A percentile compares a stretch with the other conserved stretches of the same genome.
Evolutionary conservation across 2,329 filamentous ascomycete species (phyloP).

Genomic region (Paecilomyces dactylethromorphus): DNA sequence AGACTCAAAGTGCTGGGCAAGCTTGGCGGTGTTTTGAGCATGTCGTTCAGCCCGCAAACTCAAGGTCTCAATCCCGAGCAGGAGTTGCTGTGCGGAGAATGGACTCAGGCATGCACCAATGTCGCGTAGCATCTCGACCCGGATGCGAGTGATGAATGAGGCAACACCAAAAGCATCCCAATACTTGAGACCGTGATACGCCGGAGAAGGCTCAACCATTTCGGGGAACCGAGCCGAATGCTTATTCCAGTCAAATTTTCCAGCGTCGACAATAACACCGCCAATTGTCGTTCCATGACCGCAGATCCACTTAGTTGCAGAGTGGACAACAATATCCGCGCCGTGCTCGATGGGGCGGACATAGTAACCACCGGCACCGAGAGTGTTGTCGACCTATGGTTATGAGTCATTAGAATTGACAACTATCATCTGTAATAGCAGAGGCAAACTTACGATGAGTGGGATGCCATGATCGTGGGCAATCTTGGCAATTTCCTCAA

Average conservation of each 20-base stretch:
- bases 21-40: constrained; percentile 64
- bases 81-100: constrained; percentile 76
- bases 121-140: constrained; percentile 75
- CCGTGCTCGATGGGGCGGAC: constrained; percentile 76
- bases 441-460: too few relatives aligned
- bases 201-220: constrained; percentile 72
- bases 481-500: constrained; percentile 71
- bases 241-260: constrained; percentile 78
- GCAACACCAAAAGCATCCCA: constrained; percentile 75
- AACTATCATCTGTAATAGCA: too few relatives aligned
- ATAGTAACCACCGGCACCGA: constrained; percentile 82
- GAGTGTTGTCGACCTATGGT: too few relatives aligned
- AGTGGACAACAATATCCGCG: constrained; percentile 84
- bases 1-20: constrained; percentile 69
- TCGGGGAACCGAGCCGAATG: constrained; percentile 76
- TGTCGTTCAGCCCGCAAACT: constrained; percentile 72
- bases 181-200: constrained; percentile 84
- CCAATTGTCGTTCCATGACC: constrained; percentile 83
- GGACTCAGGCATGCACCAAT: constrained; percentile 69
- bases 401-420: too few relatives aligned
- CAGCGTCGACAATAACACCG: constrained; percentile 73
- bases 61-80: constrained; percentile 74
- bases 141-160: constrained; percentile 67
- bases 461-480: constrained; percentile 62
- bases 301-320: constrained; percentile 88